Conservation (phyloP, 345 rosid species). For the Rhodamnia rubescens region DNA sequence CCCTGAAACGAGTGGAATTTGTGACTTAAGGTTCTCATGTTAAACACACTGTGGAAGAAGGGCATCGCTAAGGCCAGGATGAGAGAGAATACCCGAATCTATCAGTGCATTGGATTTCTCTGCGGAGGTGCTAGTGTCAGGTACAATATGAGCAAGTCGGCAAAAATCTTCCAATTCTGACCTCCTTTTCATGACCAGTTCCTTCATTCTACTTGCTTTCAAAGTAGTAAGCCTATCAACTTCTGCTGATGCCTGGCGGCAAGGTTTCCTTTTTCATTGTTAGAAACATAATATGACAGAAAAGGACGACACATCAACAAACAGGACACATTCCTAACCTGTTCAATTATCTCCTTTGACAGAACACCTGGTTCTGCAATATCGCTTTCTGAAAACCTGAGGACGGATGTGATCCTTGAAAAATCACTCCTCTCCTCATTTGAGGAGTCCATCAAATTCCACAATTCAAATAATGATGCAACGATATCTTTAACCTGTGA, state of each 20-base stretch:
- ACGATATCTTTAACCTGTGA: constrained; percentile 60
- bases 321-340: constrained; percentile 27
- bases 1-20: constrained; percentile 23
- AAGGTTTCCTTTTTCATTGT: background rate
- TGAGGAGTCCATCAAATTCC: constrained; percentile 93
- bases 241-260: constrained; percentile 65
- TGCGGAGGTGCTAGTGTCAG: constrained; percentile 73
- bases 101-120: constrained; percentile 91
- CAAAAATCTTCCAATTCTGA: constrained; percentile 73
- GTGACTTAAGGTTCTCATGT: background rate
- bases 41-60: background rate
- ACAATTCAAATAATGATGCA: constrained; percentile 53
- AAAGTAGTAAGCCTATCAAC: constrained; percentile 65
- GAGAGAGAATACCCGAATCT: constrained; percentile 57
- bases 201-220: constrained; percentile 93
- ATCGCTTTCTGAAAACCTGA: constrained; percentile 55
- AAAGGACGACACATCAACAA: background rate
- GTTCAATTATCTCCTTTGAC: constrained; percentile 57
- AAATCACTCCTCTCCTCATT: constrained; percentile 47
- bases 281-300: background rate
- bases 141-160: constrained; percentile 65
- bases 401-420: constrained; percentile 36
- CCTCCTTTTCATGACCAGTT: constrained; percentile 86
- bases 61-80: background rate
- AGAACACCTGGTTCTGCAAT: constrained; percentile 58